A percentile compares a stretch with the other conserved stretches of the same genome.
phyloP scores from a whole-genome alignment of 108 stramenopile genomes.

The Phaeodactylum tricornutum region DNA sequence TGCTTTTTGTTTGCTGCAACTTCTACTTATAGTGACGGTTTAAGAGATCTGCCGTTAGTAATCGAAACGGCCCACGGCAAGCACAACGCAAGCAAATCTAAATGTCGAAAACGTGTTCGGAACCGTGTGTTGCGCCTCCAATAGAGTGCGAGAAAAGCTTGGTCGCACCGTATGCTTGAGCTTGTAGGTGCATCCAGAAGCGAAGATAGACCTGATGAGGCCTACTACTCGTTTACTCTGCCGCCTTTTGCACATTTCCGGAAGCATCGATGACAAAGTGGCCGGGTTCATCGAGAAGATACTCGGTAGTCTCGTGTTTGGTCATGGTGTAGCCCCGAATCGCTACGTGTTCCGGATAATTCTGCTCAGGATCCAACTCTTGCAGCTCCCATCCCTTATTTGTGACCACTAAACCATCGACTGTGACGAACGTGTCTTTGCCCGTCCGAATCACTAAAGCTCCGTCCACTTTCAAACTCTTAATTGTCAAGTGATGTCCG shows the following conservation, averaged over 20 bases:
- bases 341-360: constrained; percentile 59
- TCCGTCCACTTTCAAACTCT: constrained; percentile 73
- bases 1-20: no score
- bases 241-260: constrained; percentile 39
- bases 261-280: constrained; percentile 56
- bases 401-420: constrained; percentile 60
- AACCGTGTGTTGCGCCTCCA: no score
- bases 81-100: no score
- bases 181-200: no score
- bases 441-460: constrained; percentile 68
- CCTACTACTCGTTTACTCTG: no score
- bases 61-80: no score
- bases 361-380: constrained; percentile 40
- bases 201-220: no score
- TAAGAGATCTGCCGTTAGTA: no score
- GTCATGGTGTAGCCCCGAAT: constrained; percentile 85
- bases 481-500: constrained; percentile 61
- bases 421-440: constrained; percentile 51
- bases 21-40: no score
- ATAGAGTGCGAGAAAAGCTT: no score
- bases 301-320: constrained; percentile 61
- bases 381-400: constrained; percentile 77
- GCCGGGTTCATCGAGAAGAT: constrained; percentile 69
- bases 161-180: no score
- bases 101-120: no score